Percentiles rank a stretch among this genome's conserved stretches.
Conservation (phyloP, 2,329 filamentous ascomycete genomes). For the Graphilbum sp. region DNA sequence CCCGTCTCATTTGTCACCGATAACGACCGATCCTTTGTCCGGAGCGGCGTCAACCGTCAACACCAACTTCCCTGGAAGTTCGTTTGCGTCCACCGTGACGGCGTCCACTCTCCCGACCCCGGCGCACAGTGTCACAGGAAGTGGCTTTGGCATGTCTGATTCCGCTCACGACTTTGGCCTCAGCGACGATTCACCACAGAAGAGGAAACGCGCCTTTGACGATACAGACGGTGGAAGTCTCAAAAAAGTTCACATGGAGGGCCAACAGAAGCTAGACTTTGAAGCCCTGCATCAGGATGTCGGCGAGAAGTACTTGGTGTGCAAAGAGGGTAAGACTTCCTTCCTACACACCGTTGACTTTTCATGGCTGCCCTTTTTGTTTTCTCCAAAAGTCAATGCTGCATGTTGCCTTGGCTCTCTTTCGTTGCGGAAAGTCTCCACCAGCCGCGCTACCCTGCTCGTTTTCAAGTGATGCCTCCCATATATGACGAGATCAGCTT, state of each 20-base stretch:
- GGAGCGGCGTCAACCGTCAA: slow-evolving; percentile 23
- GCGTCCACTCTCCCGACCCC: slow-evolving; percentile 39
- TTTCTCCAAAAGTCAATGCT: too few relatives aligned
- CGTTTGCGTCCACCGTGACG: slow-evolving; percentile 32
- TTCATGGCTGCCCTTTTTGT: too few relatives aligned
- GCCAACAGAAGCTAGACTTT: slow-evolving; percentile 39
- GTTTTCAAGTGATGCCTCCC: neutral
- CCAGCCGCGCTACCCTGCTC: neutral
- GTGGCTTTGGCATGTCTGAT: slow-evolving; percentile 25
- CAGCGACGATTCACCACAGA: slow-evolving; percentile 37
- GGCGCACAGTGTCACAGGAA: slow-evolving; percentile 45
- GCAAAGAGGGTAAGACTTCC: slow-evolving; percentile 48
- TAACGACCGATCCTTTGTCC: slow-evolving; percentile 32
- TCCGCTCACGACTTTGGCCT: slow-evolving; percentile 25
- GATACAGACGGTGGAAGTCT: slow-evolving; percentile 38
- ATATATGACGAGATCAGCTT: too few relatives aligned
- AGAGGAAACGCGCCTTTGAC: slow-evolving; percentile 44
- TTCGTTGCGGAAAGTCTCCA: too few relatives aligned
- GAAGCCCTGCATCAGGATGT: slow-evolving; percentile 50
- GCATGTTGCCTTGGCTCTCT: too few relatives aligned
- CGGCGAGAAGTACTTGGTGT: slow-evolving; percentile 49
- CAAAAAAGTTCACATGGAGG: slow-evolving; percentile 48
- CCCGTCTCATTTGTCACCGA: slow-evolving; percentile 44
- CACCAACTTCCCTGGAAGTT: slow-evolving; percentile 15
- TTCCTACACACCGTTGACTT: neutral